Percentiles rank a stretch among this genome's conserved stretches.
Conservation (phyloP, 768 basidiomycete genomes). For the Lyophyllum semitale region DNA sequence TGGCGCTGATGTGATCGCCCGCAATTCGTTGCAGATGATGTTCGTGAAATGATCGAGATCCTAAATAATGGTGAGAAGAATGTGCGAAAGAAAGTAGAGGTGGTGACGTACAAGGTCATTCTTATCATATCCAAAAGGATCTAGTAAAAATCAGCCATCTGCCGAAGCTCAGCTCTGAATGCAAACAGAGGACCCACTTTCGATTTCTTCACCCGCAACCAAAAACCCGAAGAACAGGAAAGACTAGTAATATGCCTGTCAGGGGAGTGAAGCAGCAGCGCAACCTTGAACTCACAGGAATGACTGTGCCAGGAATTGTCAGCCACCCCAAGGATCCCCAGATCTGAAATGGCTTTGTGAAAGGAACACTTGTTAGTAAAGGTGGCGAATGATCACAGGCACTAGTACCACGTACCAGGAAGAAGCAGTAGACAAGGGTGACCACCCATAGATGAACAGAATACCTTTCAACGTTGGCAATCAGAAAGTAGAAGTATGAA, state of each 20-base stretch:
- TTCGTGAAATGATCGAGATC: slow-evolving; percentile 74
- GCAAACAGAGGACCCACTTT: slow-evolving; percentile 42
- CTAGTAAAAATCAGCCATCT: slow-evolving; percentile 22
- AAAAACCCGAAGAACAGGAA: slow-evolving; percentile 78
- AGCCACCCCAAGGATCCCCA: slow-evolving; percentile 55
- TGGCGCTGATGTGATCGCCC: slow-evolving; percentile 60
- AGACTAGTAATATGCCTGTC: slow-evolving; percentile 32
- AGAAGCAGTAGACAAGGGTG: slow-evolving; percentile 59
- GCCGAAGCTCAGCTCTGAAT: too few species aligned
- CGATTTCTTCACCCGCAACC: slow-evolving; percentile 75
- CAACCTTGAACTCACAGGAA: slow-evolving; percentile 36
- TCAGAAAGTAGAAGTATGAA: background rate
- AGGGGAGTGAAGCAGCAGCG: slow-evolving; percentile 18
- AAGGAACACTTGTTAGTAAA: background rate
- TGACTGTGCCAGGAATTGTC: slow-evolving; percentile 64
- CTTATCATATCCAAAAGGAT: slow-evolving; percentile 66
- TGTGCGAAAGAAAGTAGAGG: background rate
- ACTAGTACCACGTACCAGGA: slow-evolving; percentile 48
- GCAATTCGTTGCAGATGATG: slow-evolving; percentile 70
- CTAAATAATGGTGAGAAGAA: slow-evolving; percentile 22
- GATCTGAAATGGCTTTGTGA: slow-evolving; percentile 63
- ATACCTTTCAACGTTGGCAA: slow-evolving; percentile 41
- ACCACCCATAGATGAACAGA: slow-evolving; percentile 71
- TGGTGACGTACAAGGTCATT: slow-evolving; percentile 66
- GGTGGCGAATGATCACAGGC: too few species aligned